Evolutionary conservation across 768 basidiomycete species (phyloP), one percentile per base, ranked within the genome.

Genomic region (Tricholoma furcatifolium): DNA sequence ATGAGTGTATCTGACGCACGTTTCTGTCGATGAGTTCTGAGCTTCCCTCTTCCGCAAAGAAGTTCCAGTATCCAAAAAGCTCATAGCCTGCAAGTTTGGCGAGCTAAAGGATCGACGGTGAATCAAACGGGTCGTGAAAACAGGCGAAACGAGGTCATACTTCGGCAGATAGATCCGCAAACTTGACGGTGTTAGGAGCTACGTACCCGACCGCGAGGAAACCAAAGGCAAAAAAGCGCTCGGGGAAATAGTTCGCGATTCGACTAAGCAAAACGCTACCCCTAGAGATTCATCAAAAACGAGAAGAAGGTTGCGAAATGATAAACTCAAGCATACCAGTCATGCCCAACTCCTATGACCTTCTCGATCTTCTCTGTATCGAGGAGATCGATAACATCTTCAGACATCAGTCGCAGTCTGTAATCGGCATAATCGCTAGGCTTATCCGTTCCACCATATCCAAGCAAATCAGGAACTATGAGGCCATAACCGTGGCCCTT

Each of bases 401-500:
- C 57, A 27, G 63, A 65, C 36, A 80, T 61, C 21, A 66, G 59
- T 43, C 61, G 70, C 17, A 51, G 34, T 4, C 57, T 48, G 63
- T 79, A 82, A 15, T 63, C 58, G 9, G 55, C 60, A 2, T 64
- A 52, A 39, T 78, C 73, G 0, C 57, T 52, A 1, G 80, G 80
- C 51, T 78, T 77, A 54, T 69, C 70, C 8, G 79, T 79, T 1
- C 70, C 72, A 9, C 79, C 81, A 52, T 78, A 81, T 4, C 80
- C 80, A 17, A 81, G 72, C 68, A 78, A 70, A 57, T 81, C 79
- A 1, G 76, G 79, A 2, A 69, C 75, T 43, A 82, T 62, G 35
- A 82, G 56, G 5, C 74, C 71, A 58, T 77, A 79, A 8, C 76
- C 76, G 34, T 62, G 56, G 12, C 55, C 58, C 27, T 61, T 50